Conservation (phyloP, 805 yeast species). For the Wickerhamiella kurtzmanii region DNA sequence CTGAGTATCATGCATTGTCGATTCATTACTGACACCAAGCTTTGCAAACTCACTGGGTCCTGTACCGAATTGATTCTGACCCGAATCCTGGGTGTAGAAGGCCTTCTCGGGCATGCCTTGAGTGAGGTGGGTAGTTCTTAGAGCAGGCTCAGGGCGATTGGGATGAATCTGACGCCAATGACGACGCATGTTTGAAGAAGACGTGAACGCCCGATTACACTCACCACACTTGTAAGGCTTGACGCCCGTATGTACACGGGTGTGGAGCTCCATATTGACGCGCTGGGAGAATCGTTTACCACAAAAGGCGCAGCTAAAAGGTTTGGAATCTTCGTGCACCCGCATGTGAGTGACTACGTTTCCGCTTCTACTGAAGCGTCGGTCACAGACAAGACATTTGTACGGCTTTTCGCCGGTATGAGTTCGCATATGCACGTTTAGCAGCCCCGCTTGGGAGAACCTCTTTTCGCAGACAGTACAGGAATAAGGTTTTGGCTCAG, state of each 20-base stretch:
- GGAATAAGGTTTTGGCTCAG: constrained; percentile 79
- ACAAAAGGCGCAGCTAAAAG: constrained; percentile 69
- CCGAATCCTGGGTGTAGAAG: constrained; percentile 2
- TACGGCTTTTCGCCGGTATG: constrained; percentile 90
- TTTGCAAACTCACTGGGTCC: no score
- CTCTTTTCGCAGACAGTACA: constrained; percentile 63
- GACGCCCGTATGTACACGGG: constrained; percentile 81
- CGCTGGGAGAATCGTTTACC: constrained; percentile 69
- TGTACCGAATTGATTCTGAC: not conserved
- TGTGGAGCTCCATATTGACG: constrained; percentile 75
- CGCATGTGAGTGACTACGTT: constrained; percentile 80
- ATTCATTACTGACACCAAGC: no score
- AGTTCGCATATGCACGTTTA: constrained; percentile 71
- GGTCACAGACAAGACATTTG: constrained; percentile 67
- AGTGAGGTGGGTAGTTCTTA: constrained; percentile 12
- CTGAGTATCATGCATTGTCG: no score
- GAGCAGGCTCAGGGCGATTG: constrained; percentile 13
- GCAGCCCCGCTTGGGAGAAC: constrained; percentile 73
- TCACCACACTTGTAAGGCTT: constrained; percentile 65
- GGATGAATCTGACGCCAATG: constrained; percentile 19
- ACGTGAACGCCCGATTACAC: constrained; percentile 31
- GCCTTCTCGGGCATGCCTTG: constrained; percentile 17
- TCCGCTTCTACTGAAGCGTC: constrained; percentile 76
- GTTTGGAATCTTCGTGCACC: constrained; percentile 57
- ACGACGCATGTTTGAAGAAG: constrained; percentile 19